These are phyloP conservation scores for Akebia trifoliata DNA, from an alignment of 164 flowering plant genomes.

Conservation along the genomic window DNA sequence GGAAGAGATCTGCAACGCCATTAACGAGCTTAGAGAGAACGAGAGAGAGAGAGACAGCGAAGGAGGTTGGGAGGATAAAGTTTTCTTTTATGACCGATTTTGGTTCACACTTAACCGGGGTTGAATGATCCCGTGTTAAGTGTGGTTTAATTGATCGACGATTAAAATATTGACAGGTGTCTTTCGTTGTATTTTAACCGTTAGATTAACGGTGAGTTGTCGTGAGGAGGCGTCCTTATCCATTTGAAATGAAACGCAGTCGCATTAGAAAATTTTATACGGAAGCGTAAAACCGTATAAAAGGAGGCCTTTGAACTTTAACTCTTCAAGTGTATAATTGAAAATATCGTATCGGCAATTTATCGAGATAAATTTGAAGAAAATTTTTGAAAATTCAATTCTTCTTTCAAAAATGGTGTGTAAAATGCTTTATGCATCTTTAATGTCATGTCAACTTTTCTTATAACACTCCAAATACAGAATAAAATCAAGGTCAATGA, in stretches of 20 bases:
- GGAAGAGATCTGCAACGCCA: slow-evolving; percentile 37
- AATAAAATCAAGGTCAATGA: too few relatives aligned
- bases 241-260: slow-evolving; percentile 34
- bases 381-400: too few relatives aligned
- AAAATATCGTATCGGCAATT: slow-evolving; percentile 13
- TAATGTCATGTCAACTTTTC: too few relatives aligned
- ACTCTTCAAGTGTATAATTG: background rate
- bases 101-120: slow-evolving; percentile 19
- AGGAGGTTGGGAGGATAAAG: slow-evolving; percentile 27
- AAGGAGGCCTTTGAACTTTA: too few relatives aligned
- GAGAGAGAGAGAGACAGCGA: slow-evolving; percentile 20
- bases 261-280: slow-evolving; percentile 35
- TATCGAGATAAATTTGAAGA: background rate
- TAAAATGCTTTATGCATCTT: too few relatives aligned
- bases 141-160: slow-evolving; percentile 4
- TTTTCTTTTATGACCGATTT: slow-evolving; percentile 15
- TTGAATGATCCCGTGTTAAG: slow-evolving; percentile 14
- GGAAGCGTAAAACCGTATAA: background rate
- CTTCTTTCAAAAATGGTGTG: too few relatives aligned
- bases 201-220: slow-evolving; percentile 25
- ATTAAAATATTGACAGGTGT: slow-evolving; percentile 23
- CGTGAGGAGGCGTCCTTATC: slow-evolving; percentile 30
- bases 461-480: too few relatives aligned
- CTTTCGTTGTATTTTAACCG: slow-evolving; percentile 3
- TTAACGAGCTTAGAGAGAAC: slow-evolving; percentile 21